These are phyloP conservation scores for Populus hybrid DNA, from an alignment of 441 rosid species.

Conservation along the genomic window DNA sequence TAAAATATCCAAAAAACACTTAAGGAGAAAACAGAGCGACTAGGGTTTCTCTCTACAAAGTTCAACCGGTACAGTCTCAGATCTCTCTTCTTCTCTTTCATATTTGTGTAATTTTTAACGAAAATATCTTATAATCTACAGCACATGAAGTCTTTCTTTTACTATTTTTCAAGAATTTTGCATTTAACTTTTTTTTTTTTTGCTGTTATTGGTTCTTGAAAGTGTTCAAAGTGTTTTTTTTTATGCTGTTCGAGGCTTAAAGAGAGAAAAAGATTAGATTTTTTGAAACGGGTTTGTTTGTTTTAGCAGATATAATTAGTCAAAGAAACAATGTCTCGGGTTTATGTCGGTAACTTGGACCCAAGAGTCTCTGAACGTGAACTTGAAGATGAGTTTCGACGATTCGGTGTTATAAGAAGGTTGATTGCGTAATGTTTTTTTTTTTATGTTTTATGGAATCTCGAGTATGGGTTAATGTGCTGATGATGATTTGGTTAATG, in stretches of 20 bases:
- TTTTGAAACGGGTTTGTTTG: not conserved
- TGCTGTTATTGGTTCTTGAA: not conserved
- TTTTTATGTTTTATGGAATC: not conserved
- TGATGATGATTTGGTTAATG: not conserved
- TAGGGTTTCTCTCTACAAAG: not conserved
- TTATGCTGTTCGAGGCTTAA: not conserved
- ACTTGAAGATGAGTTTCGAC: slow-evolving; percentile 82
- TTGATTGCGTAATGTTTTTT: not conserved
- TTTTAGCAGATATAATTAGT: slow-evolving; percentile 12
- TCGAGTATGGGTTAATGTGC: not conserved
- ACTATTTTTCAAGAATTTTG: not conserved
- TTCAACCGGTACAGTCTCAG: not conserved
- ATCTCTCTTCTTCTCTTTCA: not conserved
- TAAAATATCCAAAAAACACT: not conserved
- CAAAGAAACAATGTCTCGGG: slow-evolving; percentile 48
- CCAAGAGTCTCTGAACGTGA: slow-evolving; percentile 74
- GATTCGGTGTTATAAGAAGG: slow-evolving; percentile 75
- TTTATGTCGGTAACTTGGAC: slow-evolving; percentile 80
- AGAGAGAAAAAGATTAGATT: not conserved
- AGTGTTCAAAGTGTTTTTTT: not conserved
- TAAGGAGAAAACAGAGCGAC: not conserved
- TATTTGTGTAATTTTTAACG: not conserved
- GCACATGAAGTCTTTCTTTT: not conserved
- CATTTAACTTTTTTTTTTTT: too few relatives aligned
- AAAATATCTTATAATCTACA: not conserved